Conservation (phyloP, 179 eudicot genomes). For the Corrigiola litoralis region DNA sequence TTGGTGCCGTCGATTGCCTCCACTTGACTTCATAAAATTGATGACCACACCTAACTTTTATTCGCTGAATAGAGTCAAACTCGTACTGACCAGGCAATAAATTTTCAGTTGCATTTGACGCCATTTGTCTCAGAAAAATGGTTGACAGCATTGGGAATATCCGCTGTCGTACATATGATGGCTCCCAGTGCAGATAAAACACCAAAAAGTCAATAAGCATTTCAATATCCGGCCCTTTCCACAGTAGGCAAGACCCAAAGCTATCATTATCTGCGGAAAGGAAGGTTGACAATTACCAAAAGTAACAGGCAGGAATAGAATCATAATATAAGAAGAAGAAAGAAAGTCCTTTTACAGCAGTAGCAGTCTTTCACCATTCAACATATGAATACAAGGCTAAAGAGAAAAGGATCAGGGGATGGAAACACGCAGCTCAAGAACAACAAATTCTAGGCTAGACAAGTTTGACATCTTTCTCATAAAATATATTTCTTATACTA, state of each 20-base stretch:
- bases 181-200: slow-evolving; percentile 72
- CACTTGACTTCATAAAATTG: slow-evolving; percentile 64
- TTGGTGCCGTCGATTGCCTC: slow-evolving; percentile 45
- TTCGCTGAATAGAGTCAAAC: slow-evolving; percentile 76
- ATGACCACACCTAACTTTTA: slow-evolving; percentile 70
- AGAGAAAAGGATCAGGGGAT: background rate
- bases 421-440: background rate
- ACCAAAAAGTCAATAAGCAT: slow-evolving; percentile 61
- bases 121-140: slow-evolving; percentile 67
- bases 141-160: slow-evolving; percentile 82
- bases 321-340: too few species aligned
- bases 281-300: background rate
- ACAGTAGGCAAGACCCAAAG: slow-evolving; percentile 37
- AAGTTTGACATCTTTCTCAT: background rate
- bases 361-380: background rate
- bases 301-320: slow-evolving; percentile 3
- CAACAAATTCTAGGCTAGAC: background rate
- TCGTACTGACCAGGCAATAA: slow-evolving; percentile 63
- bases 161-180: slow-evolving; percentile 69
- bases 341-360: background rate
- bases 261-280: slow-evolving; percentile 39
- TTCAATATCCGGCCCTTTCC: slow-evolving; percentile 70
- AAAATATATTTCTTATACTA: too few species aligned
- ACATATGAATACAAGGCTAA: background rate
- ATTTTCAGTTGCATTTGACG: slow-evolving; percentile 33